These are phyloP conservation scores for Xylariales sp. DNA, from an alignment of 2,329 filamentous ascomycete species.

Conservation along the genomic window DNA sequence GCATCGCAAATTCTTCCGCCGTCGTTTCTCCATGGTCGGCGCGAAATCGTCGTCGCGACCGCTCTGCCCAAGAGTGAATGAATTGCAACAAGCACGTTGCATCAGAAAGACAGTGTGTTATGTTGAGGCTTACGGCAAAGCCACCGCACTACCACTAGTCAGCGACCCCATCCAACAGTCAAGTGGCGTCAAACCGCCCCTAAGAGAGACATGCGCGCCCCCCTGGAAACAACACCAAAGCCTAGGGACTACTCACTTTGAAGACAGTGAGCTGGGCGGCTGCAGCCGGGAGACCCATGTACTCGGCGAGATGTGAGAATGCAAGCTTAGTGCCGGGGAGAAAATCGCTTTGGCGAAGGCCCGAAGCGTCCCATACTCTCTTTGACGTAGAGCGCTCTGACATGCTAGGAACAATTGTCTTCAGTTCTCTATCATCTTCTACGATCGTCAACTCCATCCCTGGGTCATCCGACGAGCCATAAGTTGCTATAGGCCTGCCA, in stretches of 20 bases:
- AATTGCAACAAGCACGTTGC: conserved; percentile 58
- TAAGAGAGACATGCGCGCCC: not conserved
- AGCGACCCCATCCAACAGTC: not conserved
- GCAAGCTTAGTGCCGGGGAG: conserved; percentile 51
- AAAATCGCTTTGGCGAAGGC: conserved; percentile 51
- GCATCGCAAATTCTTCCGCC: not conserved
- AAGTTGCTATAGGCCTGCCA: conserved; percentile 52
- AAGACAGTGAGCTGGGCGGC: conserved; percentile 53
- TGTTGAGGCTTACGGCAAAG: conserved; percentile 55
- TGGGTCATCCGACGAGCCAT: conserved; percentile 53
- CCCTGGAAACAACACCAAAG: not conserved
- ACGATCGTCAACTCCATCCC: conserved; percentile 56
- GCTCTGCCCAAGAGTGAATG: conserved; percentile 55
- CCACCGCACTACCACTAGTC: conserved; percentile 54
- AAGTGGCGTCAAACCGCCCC: not conserved
- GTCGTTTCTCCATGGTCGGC: not conserved
- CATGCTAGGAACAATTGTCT: conserved; percentile 48
- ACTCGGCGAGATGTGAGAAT: conserved; percentile 48
- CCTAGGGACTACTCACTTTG: conserved; percentile 17
- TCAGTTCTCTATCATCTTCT: conserved; percentile 45
- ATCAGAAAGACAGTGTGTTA: conserved; percentile 59
- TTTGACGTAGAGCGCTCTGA: conserved; percentile 36
- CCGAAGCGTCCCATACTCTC: conserved; percentile 52
- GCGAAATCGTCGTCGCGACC: conserved; percentile 41
- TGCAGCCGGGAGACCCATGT: conserved; percentile 48